phyloP scores from a whole-genome alignment of 1,284 basidiomycete genomes.

The Leccinum griseonigrum region DNA sequence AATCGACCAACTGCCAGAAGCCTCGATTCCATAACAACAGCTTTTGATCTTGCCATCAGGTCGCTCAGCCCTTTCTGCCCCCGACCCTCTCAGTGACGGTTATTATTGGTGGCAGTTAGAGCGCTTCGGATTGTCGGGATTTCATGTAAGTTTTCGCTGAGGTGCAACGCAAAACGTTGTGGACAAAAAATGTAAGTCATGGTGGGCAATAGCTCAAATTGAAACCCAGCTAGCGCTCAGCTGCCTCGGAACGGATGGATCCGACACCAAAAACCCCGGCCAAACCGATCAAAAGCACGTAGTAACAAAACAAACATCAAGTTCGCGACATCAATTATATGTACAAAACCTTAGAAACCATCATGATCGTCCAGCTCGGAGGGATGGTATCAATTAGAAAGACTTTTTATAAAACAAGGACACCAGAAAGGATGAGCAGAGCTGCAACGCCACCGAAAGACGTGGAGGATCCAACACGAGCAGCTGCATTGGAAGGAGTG shows the following conservation, averaged over 20 bases:
- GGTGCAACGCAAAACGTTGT: not conserved
- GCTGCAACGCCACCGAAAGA: conserved; percentile 22
- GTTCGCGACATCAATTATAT: conserved; percentile 5
- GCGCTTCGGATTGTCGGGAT: not conserved
- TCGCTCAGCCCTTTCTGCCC: not conserved
- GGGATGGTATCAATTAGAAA: conserved; percentile 2
- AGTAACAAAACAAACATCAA: not conserved
- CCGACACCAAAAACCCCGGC: not conserved
- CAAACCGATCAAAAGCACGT: too few species aligned
- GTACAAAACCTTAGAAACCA: conserved; percentile 1
- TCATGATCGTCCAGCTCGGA: conserved; percentile 10
- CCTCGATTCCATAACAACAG: not conserved
- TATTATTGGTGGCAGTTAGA: not conserved
- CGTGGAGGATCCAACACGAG: conserved; percentile 18
- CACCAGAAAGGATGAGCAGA: conserved; percentile 23
- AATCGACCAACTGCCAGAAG: not conserved
- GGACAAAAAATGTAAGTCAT: not conserved
- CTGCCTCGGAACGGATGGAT: not conserved
- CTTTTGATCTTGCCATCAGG: not conserved
- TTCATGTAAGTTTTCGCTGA: not conserved
- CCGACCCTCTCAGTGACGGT: not conserved
- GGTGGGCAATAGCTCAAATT: not conserved
- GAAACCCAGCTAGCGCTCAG: not conserved
- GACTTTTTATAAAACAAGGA: conserved; percentile 18
- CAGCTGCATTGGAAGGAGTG: conserved; percentile 19